Evolutionary conservation across 116 monocot species (phyloP).

Genomic region (Zostera marina): DNA sequence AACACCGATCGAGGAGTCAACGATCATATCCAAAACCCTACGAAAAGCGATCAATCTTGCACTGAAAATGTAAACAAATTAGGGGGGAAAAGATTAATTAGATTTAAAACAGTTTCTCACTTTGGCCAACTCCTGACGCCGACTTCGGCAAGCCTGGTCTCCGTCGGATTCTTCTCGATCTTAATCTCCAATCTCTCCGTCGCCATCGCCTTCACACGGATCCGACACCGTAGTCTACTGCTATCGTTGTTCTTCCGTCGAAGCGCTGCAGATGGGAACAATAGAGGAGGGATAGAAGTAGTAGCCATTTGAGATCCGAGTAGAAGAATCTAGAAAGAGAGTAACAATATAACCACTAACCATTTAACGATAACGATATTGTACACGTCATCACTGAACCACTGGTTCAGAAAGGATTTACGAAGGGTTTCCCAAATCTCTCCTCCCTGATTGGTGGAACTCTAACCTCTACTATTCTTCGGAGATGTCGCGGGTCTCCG

Average conservation of each 20-base stretch:
- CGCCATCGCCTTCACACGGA: slow-evolving; percentile 30
- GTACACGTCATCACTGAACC: too few species aligned
- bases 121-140: slow-evolving; percentile 46
- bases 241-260: neutral
- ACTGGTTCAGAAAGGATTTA: too few species aligned
- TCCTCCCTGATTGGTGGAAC: too few species aligned
- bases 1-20: neutral
- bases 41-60: too few species aligned
- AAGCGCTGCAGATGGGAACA: neutral
- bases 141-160: slow-evolving; percentile 27
- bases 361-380: too few species aligned
- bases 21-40: too few species aligned
- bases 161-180: slow-evolving; percentile 36
- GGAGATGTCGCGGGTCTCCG: slow-evolving; percentile 1
- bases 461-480: too few species aligned
- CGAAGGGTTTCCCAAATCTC: too few species aligned
- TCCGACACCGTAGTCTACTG: neutral
- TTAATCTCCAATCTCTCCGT: slow-evolving; percentile 43
- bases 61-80: too few species aligned
- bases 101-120: slow-evolving; percentile 11
- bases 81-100: too few species aligned
- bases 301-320: slow-evolving; percentile 1
- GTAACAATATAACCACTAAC: too few species aligned
- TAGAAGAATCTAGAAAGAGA: neutral
- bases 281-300: neutral